Base-by-base conservation (phyloP, 208 protist genomes). In the Phytomonas francai region DNA sequence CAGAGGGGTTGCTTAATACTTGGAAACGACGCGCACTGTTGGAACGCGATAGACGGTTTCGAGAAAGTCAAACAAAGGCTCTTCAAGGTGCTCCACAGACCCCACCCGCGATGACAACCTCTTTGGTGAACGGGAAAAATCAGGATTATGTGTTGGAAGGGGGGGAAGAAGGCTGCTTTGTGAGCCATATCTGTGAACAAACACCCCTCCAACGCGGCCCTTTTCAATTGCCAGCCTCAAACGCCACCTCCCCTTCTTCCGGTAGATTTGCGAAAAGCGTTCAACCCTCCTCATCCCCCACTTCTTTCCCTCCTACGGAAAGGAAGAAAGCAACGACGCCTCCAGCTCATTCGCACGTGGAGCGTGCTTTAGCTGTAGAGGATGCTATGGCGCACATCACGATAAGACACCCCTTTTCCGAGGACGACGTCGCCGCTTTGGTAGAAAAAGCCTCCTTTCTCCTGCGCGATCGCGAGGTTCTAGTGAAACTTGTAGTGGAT, bases 361-460 rank as follows among this genome's bases (percentile, higher is more conserved):
- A 19, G 12, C 12, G 39, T 49, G 4, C 39, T 9, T 49, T 49
- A 19, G 39, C 9, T 49, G 14, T 19, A 12, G 14, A 49, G 2
- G 39, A 22, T 19, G 14, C 39, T 19, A 9, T 49, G 6, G 39
- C 39, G 9, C 7, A 49, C 19, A 25, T 42, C 0, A 29, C 30
- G 30, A 8, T 28, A 8, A 7, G 28, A 6, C 56, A 42, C 31
- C 69, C 69, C 22, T 73, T 67, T 45, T 58, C 62, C 4, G 62
- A 60, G 25, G 57, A 63, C 30, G 70, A 74, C 63, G 70, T 74
- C 28, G 63, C 65, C 36, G 70, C 70, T 5, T 36, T 68, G 57
- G 63, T 68, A 22, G 19, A 59, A 33, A 74, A 70, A 57, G 63
- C 71, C 11, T 39, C 49, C 19, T 33, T 59, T 19, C 66, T 70